Percentiles rank a stretch among this genome's conserved stretches.
Evolutionary conservation across 768 basidiomycete species (phyloP).

Genomic region (Suillus fuscotomentosus): DNA sequence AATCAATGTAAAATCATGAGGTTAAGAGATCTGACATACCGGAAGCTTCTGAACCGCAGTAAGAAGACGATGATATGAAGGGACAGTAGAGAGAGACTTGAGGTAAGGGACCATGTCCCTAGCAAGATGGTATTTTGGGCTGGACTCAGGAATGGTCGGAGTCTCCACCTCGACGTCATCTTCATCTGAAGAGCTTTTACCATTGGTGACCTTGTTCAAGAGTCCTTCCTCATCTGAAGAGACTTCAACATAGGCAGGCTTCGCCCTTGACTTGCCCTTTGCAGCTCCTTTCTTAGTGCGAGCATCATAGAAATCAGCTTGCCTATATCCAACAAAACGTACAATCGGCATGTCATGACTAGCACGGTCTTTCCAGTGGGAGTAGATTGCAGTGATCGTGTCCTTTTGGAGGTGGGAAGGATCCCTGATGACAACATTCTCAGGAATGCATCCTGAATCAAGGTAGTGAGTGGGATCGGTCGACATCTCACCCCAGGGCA

Average conservation of each 20-base stretch:
- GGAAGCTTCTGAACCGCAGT: not conserved
- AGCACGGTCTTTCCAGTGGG: not conserved
- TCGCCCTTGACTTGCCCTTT: not conserved
- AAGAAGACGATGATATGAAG: not conserved
- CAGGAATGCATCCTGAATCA: not conserved
- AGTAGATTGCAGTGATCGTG: not conserved
- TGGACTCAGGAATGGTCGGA: not conserved
- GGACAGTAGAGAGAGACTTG: not conserved
- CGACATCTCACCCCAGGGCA: not conserved
- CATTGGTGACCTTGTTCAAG: not conserved
- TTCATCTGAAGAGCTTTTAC: not conserved
- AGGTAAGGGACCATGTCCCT: not conserved
- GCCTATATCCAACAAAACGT: not conserved
- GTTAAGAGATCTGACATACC: not conserved
- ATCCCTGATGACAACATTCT: not conserved
- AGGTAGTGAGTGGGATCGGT: not conserved
- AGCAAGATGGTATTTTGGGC: not conserved
- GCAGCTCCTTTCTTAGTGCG: not conserved
- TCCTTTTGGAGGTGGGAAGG: not conserved
- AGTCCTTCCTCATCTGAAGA: not conserved
- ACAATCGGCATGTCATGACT: not conserved
- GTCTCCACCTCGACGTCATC: not conserved
- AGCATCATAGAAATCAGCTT: not conserved
- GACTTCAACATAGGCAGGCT: not conserved
- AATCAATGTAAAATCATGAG: not conserved